Percentiles rank a stretch among this genome's conserved stretches.
phyloP scores from a whole-genome alignment of 2,329 filamentous ascomycete species.

The Dactylellina sp. region DNA sequence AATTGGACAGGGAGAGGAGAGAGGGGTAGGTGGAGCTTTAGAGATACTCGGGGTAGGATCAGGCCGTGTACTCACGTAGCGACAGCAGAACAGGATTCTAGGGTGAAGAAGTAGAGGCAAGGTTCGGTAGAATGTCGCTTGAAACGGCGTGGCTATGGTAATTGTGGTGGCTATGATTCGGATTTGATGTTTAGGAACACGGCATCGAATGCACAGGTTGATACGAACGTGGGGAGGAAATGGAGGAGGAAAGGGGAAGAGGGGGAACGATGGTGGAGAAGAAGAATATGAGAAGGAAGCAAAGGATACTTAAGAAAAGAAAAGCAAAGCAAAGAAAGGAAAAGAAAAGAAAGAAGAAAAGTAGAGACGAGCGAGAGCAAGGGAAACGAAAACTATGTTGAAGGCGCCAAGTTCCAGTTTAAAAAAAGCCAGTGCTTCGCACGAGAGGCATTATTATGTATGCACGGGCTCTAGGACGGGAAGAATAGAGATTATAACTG shows the following conservation, averaged over 20 bases:
- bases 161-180: not conserved
- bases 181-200: conserved; percentile 3
- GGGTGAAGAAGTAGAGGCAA: not conserved
- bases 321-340: not conserved
- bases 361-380: not conserved
- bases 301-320: conserved; percentile 11
- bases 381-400: too few species aligned
- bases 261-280: conserved; percentile 35
- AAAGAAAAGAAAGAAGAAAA: conserved; percentile 34
- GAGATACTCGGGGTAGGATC: not conserved
- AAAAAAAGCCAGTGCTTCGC: too few species aligned
- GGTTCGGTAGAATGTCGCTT: not conserved
- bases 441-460: too few species aligned
- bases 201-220: not conserved
- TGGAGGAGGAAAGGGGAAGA: conserved; percentile 31
- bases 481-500: too few species aligned
- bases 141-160: not conserved
- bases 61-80: not conserved
- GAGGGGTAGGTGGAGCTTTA: not conserved
- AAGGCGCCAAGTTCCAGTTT: too few species aligned
- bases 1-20: not conserved
- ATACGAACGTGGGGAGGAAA: conserved; percentile 16
- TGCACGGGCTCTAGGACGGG: too few species aligned
- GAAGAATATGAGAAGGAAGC: conserved; percentile 49
- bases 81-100: conserved; percentile 9